Percentiles rank a stretch among this genome's conserved stretches.
phyloP scores from a whole-genome alignment of 495 filamentous ascomycete genomes.

The Echria macrotheca region DNA sequence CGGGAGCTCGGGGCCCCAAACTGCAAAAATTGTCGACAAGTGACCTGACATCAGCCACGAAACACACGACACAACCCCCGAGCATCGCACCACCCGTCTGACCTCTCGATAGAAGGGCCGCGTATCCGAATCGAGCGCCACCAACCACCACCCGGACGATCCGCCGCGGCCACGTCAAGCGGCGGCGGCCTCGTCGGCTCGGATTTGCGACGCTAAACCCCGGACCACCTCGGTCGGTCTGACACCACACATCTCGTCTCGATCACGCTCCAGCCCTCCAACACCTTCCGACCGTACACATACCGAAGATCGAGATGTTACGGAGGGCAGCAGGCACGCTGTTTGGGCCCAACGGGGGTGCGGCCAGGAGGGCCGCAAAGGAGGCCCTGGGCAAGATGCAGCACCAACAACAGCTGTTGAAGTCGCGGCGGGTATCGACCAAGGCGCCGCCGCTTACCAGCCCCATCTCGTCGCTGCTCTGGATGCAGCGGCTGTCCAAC shows the following conservation, averaged over 20 bases:
- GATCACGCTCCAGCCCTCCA: too few species aligned
- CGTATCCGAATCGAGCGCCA: too few species aligned
- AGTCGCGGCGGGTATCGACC: conserved; percentile 9
- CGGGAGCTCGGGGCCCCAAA: conserved; percentile 5
- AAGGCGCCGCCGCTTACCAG: conserved; percentile 1
- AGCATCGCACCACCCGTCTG: conserved; percentile 3
- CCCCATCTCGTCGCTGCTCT: conserved; percentile 15
- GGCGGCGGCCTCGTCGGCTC: too few species aligned
- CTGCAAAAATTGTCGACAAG: conserved; percentile 4
- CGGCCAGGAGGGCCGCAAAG: background rate
- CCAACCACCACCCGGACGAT: background rate
- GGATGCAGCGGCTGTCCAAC: conserved; percentile 5
- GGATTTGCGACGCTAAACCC: too few species aligned
- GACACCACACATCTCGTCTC: too few species aligned
- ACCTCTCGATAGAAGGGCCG: background rate
- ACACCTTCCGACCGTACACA: background rate
- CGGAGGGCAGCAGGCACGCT: background rate
- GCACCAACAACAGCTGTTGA: background rate
- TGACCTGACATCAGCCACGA: conserved; percentile 12
- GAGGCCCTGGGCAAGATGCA: background rate
- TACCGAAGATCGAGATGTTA: background rate
- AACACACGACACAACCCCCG: conserved; percentile 1
- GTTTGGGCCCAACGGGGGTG: background rate
- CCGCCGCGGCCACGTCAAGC: too few species aligned
- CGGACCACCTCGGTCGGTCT: too few species aligned